A percentile compares a stretch with the other conserved stretches of the same genome.
phyloP scores from a whole-genome alignment of 2,329 filamentous ascomycete genomes.

The Botrytis fragariae region DNA sequence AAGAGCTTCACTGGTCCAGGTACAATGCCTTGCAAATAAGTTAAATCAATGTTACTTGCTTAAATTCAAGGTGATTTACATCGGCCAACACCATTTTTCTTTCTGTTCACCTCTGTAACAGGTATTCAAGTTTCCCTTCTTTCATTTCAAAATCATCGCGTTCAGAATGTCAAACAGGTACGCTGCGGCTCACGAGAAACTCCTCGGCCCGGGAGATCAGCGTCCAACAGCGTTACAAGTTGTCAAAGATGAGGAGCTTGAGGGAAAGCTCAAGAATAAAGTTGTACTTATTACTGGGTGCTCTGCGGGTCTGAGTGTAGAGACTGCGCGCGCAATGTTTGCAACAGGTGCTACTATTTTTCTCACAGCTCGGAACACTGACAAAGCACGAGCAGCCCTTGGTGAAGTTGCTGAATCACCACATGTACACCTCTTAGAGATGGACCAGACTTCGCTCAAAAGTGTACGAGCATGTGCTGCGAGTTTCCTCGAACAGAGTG shows the following conservation, averaged over 20 bases:
- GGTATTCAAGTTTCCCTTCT: neutral
- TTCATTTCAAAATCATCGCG: neutral
- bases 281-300: neutral
- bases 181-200: neutral
- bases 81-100: neutral
- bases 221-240: neutral
- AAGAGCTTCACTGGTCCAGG: no score
- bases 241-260: neutral
- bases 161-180: neutral
- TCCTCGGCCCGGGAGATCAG: neutral
- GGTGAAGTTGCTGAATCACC: neutral
- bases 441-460: neutral
- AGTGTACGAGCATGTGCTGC: neutral
- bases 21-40: neutral
- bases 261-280: neutral
- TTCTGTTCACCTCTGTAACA: neutral
- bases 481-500: neutral
- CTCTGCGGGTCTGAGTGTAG: neutral
- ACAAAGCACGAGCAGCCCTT: neutral
- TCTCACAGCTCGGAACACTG: neutral
- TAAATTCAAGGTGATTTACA: neutral
- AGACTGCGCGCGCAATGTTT: neutral
- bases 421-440: neutral
- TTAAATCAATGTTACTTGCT: neutral
- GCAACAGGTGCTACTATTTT: neutral